Base-by-base conservation (phyloP, 257 asterid genomes). In the Galeopsis tetrahit region DNA sequence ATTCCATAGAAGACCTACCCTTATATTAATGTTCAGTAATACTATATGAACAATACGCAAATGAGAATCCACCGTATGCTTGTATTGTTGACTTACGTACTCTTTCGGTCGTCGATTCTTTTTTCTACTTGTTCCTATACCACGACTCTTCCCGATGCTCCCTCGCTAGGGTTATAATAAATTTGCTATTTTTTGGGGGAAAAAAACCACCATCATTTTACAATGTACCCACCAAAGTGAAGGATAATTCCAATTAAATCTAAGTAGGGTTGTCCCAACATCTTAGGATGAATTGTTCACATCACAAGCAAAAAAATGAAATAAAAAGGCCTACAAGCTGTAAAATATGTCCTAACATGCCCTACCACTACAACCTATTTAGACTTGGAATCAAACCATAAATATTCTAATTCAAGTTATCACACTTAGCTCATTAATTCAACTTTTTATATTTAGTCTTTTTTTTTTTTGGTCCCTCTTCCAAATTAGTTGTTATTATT, bases 391-490 rank as follows among this genome's bases (percentile, higher is more conserved):
- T 60, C 74, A 8, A 67, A 58, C 74, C 70, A 73, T 60, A 62
- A 66, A 68, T 15, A 73, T 73, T 60, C 70, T 40, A 59, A 44
- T 56, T 67, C 56, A 75, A 68, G 70, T 49, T 42, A 73, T 65
- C 61, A 39, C 72, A 73, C 42, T 33, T 58, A 46, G 56, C 53
- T 33, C 52, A 39, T 33, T 43, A 4, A 48, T 13, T 48, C 17
- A 21, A 2, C 21, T 48, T 40, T 48, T 48, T 17, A 46, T 4
- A 49, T 49, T 48, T 48, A 7, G 36, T 73, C 62, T 21, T n/a
- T n/a, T n/a, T n/a, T n/a, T 31, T 10, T 6, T 51, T 48, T 59
- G 79, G 70, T 10, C 79, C 79, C 79, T 68, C 70, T 39, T 62
- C 49, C 28, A 51, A 2, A 5, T 68, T 75, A 56, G 58, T 48